Evolutionary conservation across 192 early-diverging fungal species (phyloP).

Genomic region (Hyaloraphidium curvatum): DNA sequence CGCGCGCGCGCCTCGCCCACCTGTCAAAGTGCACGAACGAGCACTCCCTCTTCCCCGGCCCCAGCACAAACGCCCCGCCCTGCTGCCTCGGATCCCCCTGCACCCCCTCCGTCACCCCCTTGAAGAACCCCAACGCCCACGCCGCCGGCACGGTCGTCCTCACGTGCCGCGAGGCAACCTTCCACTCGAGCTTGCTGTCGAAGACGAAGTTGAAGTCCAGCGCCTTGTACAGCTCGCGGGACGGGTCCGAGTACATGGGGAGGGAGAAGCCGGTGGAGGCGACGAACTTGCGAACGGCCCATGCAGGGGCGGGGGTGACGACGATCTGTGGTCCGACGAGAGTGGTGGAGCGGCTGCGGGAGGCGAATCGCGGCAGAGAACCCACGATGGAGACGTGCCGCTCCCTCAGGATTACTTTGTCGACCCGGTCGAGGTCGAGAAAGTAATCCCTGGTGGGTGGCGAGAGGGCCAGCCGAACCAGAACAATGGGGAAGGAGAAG

Average conservation of each 20-base stretch:
- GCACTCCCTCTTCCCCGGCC: background rate
- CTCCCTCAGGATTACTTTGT: background rate
- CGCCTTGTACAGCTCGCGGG: background rate
- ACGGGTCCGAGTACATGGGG: background rate
- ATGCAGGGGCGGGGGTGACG: background rate
- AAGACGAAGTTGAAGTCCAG: constrained; percentile 1
- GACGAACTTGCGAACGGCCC: background rate
- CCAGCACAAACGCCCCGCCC: constrained; percentile 3
- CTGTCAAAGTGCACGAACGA: background rate
- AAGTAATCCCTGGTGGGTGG: background rate
- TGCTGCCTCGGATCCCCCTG: constrained; percentile 2
- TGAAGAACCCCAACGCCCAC: background rate
- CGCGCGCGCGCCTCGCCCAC: no score
- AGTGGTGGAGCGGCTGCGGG: no score
- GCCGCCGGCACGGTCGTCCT: background rate
- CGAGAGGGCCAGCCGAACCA: background rate
- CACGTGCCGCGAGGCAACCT: background rate
- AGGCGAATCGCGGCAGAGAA: no score
- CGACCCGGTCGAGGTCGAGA: background rate
- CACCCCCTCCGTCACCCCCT: background rate
- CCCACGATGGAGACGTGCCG: background rate
- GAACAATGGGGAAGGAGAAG: background rate
- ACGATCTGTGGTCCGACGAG: no score
- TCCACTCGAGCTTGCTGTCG: background rate
- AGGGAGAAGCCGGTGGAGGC: background rate